Evolutionary conservation across 805 yeast genomes (phyloP), one percentile per base, ranked within the genome.

Genomic region (Torulaspora microellipsoides): DNA sequence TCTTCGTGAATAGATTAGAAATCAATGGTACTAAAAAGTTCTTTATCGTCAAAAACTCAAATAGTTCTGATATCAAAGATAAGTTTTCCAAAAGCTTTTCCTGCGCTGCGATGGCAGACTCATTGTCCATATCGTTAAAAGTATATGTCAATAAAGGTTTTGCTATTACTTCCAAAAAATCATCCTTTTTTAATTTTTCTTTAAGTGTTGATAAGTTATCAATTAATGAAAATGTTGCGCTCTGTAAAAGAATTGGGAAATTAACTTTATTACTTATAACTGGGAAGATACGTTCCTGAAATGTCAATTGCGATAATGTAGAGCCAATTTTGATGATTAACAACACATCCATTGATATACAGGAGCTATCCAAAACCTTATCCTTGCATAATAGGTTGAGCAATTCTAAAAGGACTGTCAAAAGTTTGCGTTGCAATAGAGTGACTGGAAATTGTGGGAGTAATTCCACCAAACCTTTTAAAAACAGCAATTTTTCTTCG

Each of bases 21-120:
- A 88, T 69, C 35, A 79, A 66, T 2, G 96, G 95, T 60, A 85
- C 78, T n/a, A 89, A 67, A 27, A 78, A 77, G 53, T 80, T 82
- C 53, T 91, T 88, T 44, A 89, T 72, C 14, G 81, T 76, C 9
- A 88, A 73, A 53, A 83, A 82, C 43, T 83, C 90, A 36, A 82
- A 67, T 36, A 74, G 68, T 7, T 65, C 71, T 2, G 76, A 55
- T 28, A 77, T 62, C 13, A 62, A 47, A 2, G 69, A 62, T 15
- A 76, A 60, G 41, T 75, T 68, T 11, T 51, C 58, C 45, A 85
- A 65, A 12, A 81, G 68, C 28, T 65, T 59, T 30, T 78, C 85
- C 57, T 83, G 90, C 62, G 52, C 66, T 46, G 54, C 40, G 8
- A 65, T 52, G 0, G 49, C 48, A 15, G 38, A 44, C 9, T 59